Conservation (phyloP, 2,329 filamentous ascomycete species). For the Colletotrichum sidae region DNA sequence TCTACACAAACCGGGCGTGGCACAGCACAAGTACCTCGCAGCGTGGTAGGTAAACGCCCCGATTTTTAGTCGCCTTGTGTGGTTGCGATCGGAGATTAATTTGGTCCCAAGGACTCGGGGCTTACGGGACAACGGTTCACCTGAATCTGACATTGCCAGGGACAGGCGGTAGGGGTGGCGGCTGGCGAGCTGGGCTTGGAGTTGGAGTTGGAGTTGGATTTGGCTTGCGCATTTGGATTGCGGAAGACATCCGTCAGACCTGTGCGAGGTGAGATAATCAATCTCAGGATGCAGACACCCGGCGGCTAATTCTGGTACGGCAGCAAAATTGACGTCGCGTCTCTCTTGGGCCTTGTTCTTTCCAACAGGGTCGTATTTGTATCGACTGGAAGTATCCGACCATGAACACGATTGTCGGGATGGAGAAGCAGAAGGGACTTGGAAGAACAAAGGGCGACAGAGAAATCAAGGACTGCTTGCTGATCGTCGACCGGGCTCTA, state of each 20-base stretch:
- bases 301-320: background rate
- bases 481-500: too few species aligned
- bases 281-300: slow-evolving; percentile 16
- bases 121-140: slow-evolving; percentile 3
- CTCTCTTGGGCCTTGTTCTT: too few species aligned
- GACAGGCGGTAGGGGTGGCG: background rate
- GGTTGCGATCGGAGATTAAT: slow-evolving; percentile 32
- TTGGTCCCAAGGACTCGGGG: slow-evolving; percentile 14
- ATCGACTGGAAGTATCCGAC: too few species aligned
- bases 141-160: slow-evolving; percentile 27
- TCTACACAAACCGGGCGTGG: slow-evolving; percentile 14
- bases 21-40: slow-evolving; percentile 5
- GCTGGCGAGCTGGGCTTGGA: too few species aligned
- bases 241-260: background rate
- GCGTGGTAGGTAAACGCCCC: too few species aligned
- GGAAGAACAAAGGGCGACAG: too few species aligned
- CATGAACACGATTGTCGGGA: background rate
- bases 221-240: too few species aligned
- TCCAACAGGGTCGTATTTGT: too few species aligned
- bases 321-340: background rate
- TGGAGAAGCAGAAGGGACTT: background rate
- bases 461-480: background rate
- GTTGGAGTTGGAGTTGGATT: too few species aligned
- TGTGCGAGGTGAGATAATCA: slow-evolving; percentile 5
- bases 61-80: too few species aligned